phyloP scores from a whole-genome alignment of 2,329 filamentous ascomycete genomes.

The Lojkania enalia region DNA sequence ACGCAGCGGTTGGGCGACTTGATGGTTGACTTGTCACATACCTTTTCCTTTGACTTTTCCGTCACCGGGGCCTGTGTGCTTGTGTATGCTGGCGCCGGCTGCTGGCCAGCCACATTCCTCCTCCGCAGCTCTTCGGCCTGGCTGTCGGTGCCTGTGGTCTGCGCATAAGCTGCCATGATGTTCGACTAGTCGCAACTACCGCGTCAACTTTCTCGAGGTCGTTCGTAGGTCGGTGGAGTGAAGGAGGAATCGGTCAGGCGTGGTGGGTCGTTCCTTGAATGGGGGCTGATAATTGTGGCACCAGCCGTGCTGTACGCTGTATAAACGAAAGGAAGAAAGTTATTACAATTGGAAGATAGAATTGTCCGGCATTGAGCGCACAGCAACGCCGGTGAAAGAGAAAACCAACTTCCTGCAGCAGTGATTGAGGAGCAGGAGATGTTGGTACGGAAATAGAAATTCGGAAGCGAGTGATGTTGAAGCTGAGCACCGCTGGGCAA shows the following conservation, averaged over 20 bases:
- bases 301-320: not conserved
- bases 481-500: no score
- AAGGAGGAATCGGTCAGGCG: conserved; percentile 1
- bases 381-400: conserved; percentile 17
- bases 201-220: not conserved
- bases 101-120: conserved; percentile 47
- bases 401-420: conserved; percentile 21
- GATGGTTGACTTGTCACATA: conserved; percentile 22
- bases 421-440: conserved; percentile 21
- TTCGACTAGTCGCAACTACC: not conserved
- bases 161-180: conserved; percentile 37
- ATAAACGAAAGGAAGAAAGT: conserved; percentile 19
- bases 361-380: conserved; percentile 15
- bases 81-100: conserved; percentile 23
- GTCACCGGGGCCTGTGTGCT: conserved; percentile 38
- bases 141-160: conserved; percentile 46
- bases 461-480: no score
- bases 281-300: conserved; percentile 15
- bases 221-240: not conserved
- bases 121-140: conserved; percentile 51
- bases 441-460: conserved; percentile 32
- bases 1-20: not conserved
- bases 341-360: conserved; percentile 21
- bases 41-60: conserved; percentile 55
- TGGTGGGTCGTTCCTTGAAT: not conserved